phyloP scores from a whole-genome alignment of 2,329 filamentous ascomycete genomes.

The Malbranchea zuffiana region DNA sequence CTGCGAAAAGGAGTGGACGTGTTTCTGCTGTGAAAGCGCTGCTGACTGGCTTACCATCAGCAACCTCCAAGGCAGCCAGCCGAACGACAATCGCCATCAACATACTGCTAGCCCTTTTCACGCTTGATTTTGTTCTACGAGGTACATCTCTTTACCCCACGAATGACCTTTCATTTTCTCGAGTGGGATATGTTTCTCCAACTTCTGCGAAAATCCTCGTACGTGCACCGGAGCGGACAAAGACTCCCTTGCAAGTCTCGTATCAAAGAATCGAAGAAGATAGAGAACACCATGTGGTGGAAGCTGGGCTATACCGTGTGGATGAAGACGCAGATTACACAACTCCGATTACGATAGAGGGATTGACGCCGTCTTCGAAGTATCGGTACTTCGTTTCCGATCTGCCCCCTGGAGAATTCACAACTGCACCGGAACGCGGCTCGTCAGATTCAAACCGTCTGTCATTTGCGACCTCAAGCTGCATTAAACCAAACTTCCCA shows the following conservation, averaged over 20 bases:
- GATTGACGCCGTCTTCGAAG: slow-evolving; percentile 57
- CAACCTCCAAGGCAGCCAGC: slow-evolving; percentile 56
- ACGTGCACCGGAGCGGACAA: slow-evolving; percentile 64
- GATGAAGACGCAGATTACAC: slow-evolving; percentile 76
- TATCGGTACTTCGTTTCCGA: slow-evolving; percentile 85
- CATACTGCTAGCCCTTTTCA: slow-evolving; percentile 53
- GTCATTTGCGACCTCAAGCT: slow-evolving; percentile 85
- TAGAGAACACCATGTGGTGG: slow-evolving; percentile 44
- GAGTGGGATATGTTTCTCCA: slow-evolving; percentile 77
- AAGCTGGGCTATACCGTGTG: slow-evolving; percentile 57
- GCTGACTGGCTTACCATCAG: slow-evolving; percentile 63
- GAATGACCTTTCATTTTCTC: slow-evolving; percentile 70
- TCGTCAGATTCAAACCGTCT: slow-evolving; percentile 56
- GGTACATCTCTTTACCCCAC: slow-evolving; percentile 58
- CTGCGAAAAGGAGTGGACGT: slow-evolving; percentile 4
- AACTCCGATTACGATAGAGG: slow-evolving; percentile 53
- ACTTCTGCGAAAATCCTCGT: slow-evolving; percentile 70
- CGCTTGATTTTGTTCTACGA: slow-evolving; percentile 67
- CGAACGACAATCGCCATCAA: slow-evolving; percentile 63
- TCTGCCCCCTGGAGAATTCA: slow-evolving; percentile 73
- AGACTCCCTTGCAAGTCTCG: slow-evolving; percentile 65
- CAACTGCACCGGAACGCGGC: slow-evolving; percentile 61
- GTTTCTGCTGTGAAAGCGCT: slow-evolving; percentile 50
- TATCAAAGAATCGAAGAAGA: slow-evolving; percentile 35
- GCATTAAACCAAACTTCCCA: slow-evolving; percentile 81